Conservation (phyloP, 1,139 yeast genomes). For the Pichia sp. region DNA sequence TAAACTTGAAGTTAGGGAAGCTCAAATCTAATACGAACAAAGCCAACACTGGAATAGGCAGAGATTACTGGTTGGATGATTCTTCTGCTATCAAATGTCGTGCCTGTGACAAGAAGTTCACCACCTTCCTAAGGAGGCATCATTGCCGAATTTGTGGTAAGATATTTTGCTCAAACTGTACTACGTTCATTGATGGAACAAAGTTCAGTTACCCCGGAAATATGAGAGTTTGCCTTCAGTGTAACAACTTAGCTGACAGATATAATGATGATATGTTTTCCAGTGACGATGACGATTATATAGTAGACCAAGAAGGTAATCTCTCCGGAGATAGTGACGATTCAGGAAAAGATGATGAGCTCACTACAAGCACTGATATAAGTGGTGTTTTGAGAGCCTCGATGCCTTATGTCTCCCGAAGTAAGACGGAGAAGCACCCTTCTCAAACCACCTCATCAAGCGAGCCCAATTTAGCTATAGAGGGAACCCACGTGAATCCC, state of each 20-base stretch:
- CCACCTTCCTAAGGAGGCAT: constrained; percentile 79
- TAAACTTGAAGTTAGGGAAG: neutral
- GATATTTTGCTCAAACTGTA: constrained; percentile 86
- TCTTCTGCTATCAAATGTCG: constrained; percentile 52
- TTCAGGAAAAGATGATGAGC: no score
- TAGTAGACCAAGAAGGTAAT: neutral
- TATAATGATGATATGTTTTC: constrained; percentile 53
- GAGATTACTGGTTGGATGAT: constrained; percentile 54
- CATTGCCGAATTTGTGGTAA: constrained; percentile 97
- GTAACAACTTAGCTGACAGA: constrained; percentile 54
- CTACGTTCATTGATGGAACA: constrained; percentile 67
- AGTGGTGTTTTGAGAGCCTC: no score
- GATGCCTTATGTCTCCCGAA: no score
- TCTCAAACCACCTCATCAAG: no score
- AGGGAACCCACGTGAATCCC: no score
- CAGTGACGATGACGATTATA: constrained; percentile 38
- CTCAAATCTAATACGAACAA: neutral
- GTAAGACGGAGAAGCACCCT: no score
- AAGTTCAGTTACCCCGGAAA: constrained; percentile 64
- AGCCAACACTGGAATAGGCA: constrained; percentile 24
- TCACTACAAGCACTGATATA: no score
- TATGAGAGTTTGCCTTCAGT: constrained; percentile 73
- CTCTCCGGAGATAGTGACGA: no score
- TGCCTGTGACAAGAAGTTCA: constrained; percentile 48
- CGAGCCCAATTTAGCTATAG: no score